These are phyloP conservation scores for Dictyophora rubrovolvata DNA, from an alignment of 768 basidiomycete genomes.

Conservation along the genomic window DNA sequence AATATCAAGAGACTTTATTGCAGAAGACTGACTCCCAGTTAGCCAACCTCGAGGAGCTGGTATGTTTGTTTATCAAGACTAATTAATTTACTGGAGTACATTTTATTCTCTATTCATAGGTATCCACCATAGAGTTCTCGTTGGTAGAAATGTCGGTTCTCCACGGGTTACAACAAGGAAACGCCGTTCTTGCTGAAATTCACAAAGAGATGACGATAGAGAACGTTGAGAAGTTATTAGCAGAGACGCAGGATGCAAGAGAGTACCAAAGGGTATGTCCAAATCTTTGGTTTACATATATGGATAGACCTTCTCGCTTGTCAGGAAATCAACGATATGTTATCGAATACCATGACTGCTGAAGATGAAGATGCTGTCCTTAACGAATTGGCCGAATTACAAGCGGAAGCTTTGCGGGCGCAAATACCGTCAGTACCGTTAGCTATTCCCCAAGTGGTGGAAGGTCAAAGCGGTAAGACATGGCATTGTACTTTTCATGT, in stretches of 20 bases:
- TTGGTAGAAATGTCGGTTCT: conserved; percentile 86
- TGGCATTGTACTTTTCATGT: no score
- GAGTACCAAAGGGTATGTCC: conserved; percentile 74
- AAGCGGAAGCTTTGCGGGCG: conserved; percentile 49
- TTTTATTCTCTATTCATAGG: conserved; percentile 37
- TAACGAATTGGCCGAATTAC: conserved; percentile 61
- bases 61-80: conserved; percentile 26
- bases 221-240: conserved; percentile 87
- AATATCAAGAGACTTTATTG: conserved; percentile 87
- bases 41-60: conserved; percentile 81
- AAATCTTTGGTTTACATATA: conserved; percentile 2
- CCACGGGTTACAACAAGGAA: conserved; percentile 89
- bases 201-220: conserved; percentile 91
- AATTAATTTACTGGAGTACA: neutral
- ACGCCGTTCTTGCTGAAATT: conserved; percentile 84
- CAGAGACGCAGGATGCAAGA: conserved; percentile 85
- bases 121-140: conserved; percentile 94
- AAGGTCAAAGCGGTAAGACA: neutral
- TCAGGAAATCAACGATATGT: conserved; percentile 86
- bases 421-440: conserved; percentile 19
- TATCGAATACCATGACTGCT: conserved; percentile 67
- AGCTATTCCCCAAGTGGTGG: conserved; percentile 47
- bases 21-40: conserved; percentile 84
- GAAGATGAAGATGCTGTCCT: conserved; percentile 96
- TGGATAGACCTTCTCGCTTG: neutral